Evolutionary conservation across 495 filamentous ascomycete species (phyloP), one percentile per base, ranked within the genome.

Genomic region (Penicillium dipodomyicola): DNA sequence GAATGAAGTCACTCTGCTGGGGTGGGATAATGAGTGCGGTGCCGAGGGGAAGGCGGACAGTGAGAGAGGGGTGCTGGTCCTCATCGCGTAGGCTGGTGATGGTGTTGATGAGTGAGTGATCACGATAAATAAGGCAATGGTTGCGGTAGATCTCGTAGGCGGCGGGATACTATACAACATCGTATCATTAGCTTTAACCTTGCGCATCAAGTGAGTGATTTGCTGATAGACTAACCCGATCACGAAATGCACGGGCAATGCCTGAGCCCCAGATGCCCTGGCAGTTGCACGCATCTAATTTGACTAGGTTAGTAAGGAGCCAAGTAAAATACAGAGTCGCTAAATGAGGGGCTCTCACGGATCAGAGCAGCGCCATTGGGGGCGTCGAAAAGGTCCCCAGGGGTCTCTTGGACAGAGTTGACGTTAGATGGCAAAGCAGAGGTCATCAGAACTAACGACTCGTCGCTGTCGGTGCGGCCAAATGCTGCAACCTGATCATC

Each of bases 1-100:
- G 44, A 1, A 4, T 27, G 17, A 59, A 62, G 44, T 71, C 75
- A 3, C 22, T 45, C 12, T 62, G 35, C 33, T 75, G 72, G 0
- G 77, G 77, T 7, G 73, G 68, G 20, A 81, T 81, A 9, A 82
- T 65, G 3, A 81, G 66, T 5, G 76, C 62, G 3, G 75, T 77
- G 19, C 78, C 79, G 5, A 65, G 51, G 5, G 66, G 66, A 10
- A 22, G 41, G 3, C 27, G 19, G 14, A 67, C 61, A 6, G 37
- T 33, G 20, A 48, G 25, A 4, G 32, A 27, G 10, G n/a, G 17
- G 14, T 52, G 14, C 19, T 20, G 25, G n/a, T 56, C 39, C 14
- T 32, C 39, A 27, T 14, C 11, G 19, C 4, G 17, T 17, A 66
- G 27, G 19, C 64, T 33, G 19, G 25, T 12, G 41, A 53, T 63